These are phyloP conservation scores for Penicillium sp. DNA, from an alignment of 2,329 filamentous ascomycete species.

Conservation along the genomic window DNA sequence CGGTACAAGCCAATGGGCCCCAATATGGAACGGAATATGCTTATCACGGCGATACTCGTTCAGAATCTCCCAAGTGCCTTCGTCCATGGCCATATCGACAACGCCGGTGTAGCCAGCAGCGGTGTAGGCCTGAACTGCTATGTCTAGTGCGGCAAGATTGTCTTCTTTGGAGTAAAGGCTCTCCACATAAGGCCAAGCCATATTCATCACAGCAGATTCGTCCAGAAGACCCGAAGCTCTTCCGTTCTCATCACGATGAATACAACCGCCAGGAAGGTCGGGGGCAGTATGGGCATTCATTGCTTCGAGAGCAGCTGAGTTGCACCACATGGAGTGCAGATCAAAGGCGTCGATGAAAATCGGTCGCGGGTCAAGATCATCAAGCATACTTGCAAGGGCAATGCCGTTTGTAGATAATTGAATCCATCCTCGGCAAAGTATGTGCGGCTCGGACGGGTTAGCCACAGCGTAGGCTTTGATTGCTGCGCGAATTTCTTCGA, in stretches of 20 bases:
- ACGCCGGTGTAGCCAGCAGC: slow-evolving; percentile 56
- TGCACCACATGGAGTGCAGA: slow-evolving; percentile 60
- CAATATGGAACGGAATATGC: slow-evolving; percentile 51
- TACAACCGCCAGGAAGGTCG: slow-evolving; percentile 54
- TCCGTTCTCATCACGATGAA: slow-evolving; percentile 54
- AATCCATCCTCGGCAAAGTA: slow-evolving; percentile 58
- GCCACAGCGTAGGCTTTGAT: slow-evolving; percentile 52
- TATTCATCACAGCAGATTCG: slow-evolving; percentile 53
- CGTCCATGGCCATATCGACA: slow-evolving; percentile 61
- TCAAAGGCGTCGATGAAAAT: slow-evolving; percentile 59
- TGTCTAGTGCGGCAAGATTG: slow-evolving; percentile 49
- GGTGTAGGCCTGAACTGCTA: slow-evolving; percentile 52
- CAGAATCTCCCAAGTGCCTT: slow-evolving; percentile 55
- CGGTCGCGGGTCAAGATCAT: slow-evolving; percentile 56
- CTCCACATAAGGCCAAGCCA: slow-evolving; percentile 56
- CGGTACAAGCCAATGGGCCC: slow-evolving; percentile 57
- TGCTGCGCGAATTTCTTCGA: slow-evolving; percentile 51
- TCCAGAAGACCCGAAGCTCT: slow-evolving; percentile 54
- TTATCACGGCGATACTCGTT: slow-evolving; percentile 47
- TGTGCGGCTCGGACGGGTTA: slow-evolving; percentile 48
- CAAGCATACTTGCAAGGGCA: slow-evolving; percentile 55
- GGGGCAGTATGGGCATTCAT: slow-evolving; percentile 50
- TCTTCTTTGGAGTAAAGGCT: slow-evolving; percentile 51
- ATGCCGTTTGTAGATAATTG: slow-evolving; percentile 54
- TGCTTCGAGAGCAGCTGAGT: slow-evolving; percentile 54